Base-by-base conservation (phyloP, 805 yeast species). In the Metschnikowia koreensis region DNA sequence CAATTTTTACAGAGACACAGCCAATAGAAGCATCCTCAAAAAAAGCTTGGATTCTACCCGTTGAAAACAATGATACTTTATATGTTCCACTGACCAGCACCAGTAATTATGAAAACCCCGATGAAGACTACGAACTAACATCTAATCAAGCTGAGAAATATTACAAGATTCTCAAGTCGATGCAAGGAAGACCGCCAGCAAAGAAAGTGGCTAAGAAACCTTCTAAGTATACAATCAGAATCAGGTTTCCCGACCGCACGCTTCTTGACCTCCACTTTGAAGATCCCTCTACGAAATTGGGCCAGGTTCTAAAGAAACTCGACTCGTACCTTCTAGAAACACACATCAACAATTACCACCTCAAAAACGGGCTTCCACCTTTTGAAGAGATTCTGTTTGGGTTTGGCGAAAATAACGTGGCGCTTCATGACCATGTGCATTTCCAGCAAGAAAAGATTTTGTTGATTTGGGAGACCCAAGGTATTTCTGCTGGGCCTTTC, bases 81-180 rank as follows among this genome's bases (percentile, higher is more conserved):
- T 59, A 59, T 22, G 43, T 50, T 2, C 59, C 62, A 8, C 48
- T 42, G 41, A 38, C 36, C 7, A 38, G 46, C 26, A 42, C 47
- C 11, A 38, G 46, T 3, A 9, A 52, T 1, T 74, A 73, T 50
- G 75, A 73, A 22, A 74, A 74, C 52, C 77, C 77, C 3, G 77
- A 73, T 15, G 70, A 66, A 37, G 78, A 74, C 54, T 74, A 74
- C 57, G 67, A 70, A 22, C 59, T 74, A 66, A 71, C 76, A 1
- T 58, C 69, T 6, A 48, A 63, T 15, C 77, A 74, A 54, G 76
- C 74, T 1, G 68, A 69, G 51, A 60, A 61, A 16, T 74, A 74
- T 56, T 73, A 69, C 45, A 66, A 68, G 45, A 53, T 68, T 16
- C 65, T 74, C 41, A 64, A 64, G 46, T 60, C 65, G n/a, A 64